Evolutionary conservation across 208 protist genomes (phyloP), one percentile per base, ranked within the genome.

Genomic region (Sergeia podlipaevii): DNA sequence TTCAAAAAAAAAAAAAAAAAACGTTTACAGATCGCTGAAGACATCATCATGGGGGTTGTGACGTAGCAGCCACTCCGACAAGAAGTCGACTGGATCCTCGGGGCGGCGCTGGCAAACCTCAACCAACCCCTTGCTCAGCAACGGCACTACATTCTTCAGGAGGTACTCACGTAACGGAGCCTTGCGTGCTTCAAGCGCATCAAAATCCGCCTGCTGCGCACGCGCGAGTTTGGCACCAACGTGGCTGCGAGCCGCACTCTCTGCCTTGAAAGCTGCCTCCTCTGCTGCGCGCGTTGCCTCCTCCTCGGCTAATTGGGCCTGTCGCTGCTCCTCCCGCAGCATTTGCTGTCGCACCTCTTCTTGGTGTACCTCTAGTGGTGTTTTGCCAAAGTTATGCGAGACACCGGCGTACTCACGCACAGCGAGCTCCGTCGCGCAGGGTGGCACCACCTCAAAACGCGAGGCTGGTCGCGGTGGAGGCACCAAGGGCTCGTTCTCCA

Each of bases 21-120:
- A 33, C 7, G 45, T 41, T 68, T 70, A 91, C 17, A 91, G 36
- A 17, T 94, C 87, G 21, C 61, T 69, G 58, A 85, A 89, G 6
- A 80, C 71, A 58, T 96, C 87, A 38, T 95, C 82, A 41, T 86
- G 65, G 21, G 91, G 89, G 65, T 97, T 97, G 67, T 97, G 76
- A 7, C 78, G 77, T 18, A 96, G 75, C 2, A 98, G 65, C 86
- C 87, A 97, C 68, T 97, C 86, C 15, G 92, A 91, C 28, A 98
- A 66, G 56, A 85, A 97, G 62, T 98, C 96, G 0, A 98, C 77
- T 3, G 96, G 96, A 57, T 98, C 91, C 10, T 95, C 87, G 1
- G 96, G 96, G 10, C 84, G 84, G 44, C 51, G 45, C 41, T 91
- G 84, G 60, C 85, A 92, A 15, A 97, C 91, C 77, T 97, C 85